Conservation (phyloP, 768 basidiomycete species). For the Russula sp. region DNA sequence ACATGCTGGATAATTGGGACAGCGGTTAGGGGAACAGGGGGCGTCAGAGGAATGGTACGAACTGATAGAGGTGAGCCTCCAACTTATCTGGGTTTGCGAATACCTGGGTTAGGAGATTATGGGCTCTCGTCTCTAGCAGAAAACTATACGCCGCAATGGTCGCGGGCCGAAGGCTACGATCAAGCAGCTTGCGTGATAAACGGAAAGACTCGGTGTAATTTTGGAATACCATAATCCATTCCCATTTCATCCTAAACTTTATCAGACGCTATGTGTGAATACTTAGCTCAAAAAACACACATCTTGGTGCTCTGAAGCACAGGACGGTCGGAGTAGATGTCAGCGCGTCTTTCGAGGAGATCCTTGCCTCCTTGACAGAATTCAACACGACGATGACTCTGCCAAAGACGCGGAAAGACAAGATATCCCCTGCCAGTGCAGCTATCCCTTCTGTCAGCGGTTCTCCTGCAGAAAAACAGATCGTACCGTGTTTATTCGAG, state of each 20-base stretch:
- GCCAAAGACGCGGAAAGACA: constrained; percentile 40
- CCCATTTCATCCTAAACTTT: constrained; percentile 1
- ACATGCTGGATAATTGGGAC: not conserved
- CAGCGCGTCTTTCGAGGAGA: constrained; percentile 52
- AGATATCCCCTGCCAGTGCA: not conserved
- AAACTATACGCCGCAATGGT: not conserved
- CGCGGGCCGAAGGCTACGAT: constrained; percentile 11
- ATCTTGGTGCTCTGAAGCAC: constrained; percentile 6
- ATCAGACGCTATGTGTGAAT: not conserved
- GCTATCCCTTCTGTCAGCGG: not conserved
- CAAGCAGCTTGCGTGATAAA: constrained; percentile 10
- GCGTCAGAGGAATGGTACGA: not conserved
- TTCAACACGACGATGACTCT: constrained; percentile 51
- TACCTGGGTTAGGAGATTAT: not conserved
- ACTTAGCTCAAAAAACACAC: not conserved
- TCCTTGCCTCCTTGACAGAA: constrained; percentile 44
- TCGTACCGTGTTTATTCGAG: not conserved
- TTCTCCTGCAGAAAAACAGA: not conserved
- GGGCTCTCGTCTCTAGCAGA: constrained; percentile 8
- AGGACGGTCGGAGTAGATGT: constrained; percentile 32
- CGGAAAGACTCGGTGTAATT: constrained; percentile 6
- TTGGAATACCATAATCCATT: not conserved
- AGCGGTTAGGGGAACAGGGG: too few species aligned
- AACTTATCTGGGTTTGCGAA: constrained; percentile 3
- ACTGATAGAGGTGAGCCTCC: constrained; percentile 15